Evolutionary conservation across 169 alveolate genomes (phyloP), one percentile per base, ranked within the genome.

Genomic region (Eimeria falciformis): DNA sequence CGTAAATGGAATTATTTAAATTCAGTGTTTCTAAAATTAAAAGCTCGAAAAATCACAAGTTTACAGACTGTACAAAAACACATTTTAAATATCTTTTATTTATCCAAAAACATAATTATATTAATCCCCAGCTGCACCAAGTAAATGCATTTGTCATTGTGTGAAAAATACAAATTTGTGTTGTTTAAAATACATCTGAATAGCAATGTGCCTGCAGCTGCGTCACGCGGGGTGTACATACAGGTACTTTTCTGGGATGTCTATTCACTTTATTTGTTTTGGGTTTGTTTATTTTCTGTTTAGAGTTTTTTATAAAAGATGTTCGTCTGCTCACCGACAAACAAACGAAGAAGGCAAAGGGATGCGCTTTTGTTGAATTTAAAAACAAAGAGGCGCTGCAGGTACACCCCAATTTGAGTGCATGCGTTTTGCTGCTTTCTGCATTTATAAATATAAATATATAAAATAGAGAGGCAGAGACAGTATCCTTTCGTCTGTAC

Each of bases 321-420:
- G 86, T 86, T 45, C 85, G 92, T 46, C 37, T 86, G 83, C 77
- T 86, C 58, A 86, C 92, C 2, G 85, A 86, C 37, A 53, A 62
- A 40, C 37, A 50, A 2, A 86, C 86, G 50, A 53, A 69, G 21
- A 53, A 45, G 55, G 65, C 92, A 25, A 86, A 86, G 40, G 92
- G 92, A 40, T 86, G 92, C 86, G 92, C 75, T 5, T 86, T 86
- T 33, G 92, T 86, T 21, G 92, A 86, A 29, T 86, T 86, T 77
- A 78, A 71, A 71, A 66, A 78, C 58, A 68, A 58, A 50, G 92
- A 86, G 25, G 92, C 92, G 1, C 40, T 86, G 71, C 40, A 86
- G 77, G 92, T 86, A 73, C 4, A 21, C 50, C 14, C 4, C 18
- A 1, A 12, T 50, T 50, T 21, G 23, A 21, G 11, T 1, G 18